A percentile compares a stretch with the other conserved stretches of the same genome.
Conservation (phyloP, 2,329 filamentous ascomycete species). For the Xylariales sp. region DNA sequence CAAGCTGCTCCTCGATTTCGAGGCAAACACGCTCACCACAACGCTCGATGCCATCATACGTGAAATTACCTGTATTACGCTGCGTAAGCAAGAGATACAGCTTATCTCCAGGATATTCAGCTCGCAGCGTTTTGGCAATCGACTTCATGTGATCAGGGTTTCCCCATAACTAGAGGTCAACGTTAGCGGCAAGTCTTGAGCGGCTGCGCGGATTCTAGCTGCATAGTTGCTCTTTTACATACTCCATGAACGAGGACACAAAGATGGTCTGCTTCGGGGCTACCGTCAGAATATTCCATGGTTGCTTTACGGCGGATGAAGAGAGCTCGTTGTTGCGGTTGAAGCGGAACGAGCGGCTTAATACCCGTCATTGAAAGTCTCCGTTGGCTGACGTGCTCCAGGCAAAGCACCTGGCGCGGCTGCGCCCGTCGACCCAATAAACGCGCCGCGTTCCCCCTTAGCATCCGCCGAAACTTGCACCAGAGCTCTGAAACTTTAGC, state of each 20-base stretch:
- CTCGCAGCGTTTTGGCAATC: slow-evolving; percentile 61
- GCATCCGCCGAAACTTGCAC: too few species aligned
- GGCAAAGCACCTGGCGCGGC: too few species aligned
- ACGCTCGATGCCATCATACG: slow-evolving; percentile 65
- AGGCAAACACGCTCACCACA: slow-evolving; percentile 63
- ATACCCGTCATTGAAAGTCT: too few species aligned
- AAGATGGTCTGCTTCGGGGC: slow-evolving; percentile 60
- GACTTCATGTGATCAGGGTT: slow-evolving; percentile 69
- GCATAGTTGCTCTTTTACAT: slow-evolving; percentile 26
- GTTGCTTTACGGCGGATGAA: too few species aligned
- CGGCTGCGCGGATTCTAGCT: not conserved
- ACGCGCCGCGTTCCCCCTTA: too few species aligned
- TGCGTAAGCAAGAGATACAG: slow-evolving; percentile 69
- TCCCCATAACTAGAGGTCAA: slow-evolving; percentile 74
- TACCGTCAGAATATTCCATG: slow-evolving; percentile 48
- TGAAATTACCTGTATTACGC: slow-evolving; percentile 69
- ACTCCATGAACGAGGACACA: slow-evolving; percentile 76
- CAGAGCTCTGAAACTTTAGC: too few species aligned
- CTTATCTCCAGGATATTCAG: slow-evolving; percentile 54
- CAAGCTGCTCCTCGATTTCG: slow-evolving; percentile 63
- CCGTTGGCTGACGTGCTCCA: too few species aligned
- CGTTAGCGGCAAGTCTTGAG: too few species aligned
- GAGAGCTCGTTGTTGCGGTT: too few species aligned
- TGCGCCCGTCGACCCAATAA: too few species aligned
- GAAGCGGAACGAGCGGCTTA: too few species aligned